Percentiles rank a stretch among this genome's conserved stretches.
Conservation (phyloP, 2,329 filamentous ascomycete genomes). For the Tolypocladium inflatum region DNA sequence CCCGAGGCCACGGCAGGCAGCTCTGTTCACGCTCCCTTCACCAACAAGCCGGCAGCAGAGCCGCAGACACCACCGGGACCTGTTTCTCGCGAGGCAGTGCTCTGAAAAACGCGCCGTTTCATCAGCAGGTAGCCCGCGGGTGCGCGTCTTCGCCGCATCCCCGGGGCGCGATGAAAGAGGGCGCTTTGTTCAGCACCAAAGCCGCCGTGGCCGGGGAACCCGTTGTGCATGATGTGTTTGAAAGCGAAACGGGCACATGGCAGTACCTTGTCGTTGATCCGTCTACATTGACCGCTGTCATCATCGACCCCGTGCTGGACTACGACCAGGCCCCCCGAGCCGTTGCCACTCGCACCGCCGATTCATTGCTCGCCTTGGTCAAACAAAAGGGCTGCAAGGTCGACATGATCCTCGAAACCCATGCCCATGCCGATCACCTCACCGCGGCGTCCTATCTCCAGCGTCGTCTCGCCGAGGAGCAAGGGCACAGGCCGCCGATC, state of each 20-base stretch:
- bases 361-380: slow-evolving; percentile 36
- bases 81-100: not conserved
- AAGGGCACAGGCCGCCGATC: slow-evolving; percentile 30
- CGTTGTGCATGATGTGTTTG: slow-evolving; percentile 27
- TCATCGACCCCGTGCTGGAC: slow-evolving; percentile 55
- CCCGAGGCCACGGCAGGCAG: not conserved
- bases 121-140: not conserved
- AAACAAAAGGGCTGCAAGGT: slow-evolving; percentile 35
- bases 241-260: slow-evolving; percentile 39
- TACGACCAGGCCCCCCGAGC: slow-evolving; percentile 32
- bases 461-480: slow-evolving; percentile 22
- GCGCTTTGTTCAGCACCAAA: not conserved
- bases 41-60: not conserved
- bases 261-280: slow-evolving; percentile 52
- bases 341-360: slow-evolving; percentile 42
- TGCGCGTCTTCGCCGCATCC: not conserved
- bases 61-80: not conserved
- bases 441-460: slow-evolving; percentile 51
- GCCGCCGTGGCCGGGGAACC: slow-evolving; percentile 14
- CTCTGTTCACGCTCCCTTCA: not conserved
- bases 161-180: too few relatives aligned
- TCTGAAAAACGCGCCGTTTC: not conserved
- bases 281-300: slow-evolving; percentile 33
- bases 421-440: slow-evolving; percentile 51
- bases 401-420: slow-evolving; percentile 49